Evolutionary conservation across 768 basidiomycete species (phyloP).

Genomic region (Mycena crocata): DNA sequence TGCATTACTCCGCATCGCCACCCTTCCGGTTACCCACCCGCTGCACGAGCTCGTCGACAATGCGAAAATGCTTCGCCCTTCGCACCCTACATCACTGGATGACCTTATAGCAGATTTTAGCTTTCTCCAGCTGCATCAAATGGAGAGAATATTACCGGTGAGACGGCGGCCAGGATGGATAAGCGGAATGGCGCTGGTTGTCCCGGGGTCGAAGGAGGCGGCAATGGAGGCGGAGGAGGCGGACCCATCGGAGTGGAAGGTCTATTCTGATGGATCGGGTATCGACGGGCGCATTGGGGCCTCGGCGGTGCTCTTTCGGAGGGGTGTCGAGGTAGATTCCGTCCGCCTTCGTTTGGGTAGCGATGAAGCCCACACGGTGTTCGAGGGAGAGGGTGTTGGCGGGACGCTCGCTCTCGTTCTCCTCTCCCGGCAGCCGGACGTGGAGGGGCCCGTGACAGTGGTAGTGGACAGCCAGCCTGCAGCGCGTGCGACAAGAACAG

Average conservation of each 20-base stretch:
- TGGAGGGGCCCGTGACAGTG: not conserved
- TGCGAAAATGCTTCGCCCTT: no score
- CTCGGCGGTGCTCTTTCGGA: conserved; percentile 30
- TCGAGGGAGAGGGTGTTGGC: conserved; percentile 40
- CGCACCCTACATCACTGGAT: no score
- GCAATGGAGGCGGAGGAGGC: conserved; percentile 8
- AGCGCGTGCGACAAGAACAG: no score
- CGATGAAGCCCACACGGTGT: conserved; percentile 36
- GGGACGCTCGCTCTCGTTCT: conserved; percentile 28
- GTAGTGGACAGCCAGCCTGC: conserved; percentile 35
- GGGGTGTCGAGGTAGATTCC: not conserved
- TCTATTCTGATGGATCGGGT: conserved; percentile 38
- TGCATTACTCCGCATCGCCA: conserved; percentile 3
- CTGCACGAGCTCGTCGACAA: no score
- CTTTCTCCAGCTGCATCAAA: no score
- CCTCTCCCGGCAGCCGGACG: not conserved
- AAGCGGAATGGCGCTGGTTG: not conserved
- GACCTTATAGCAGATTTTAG: no score
- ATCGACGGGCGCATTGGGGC: conserved; percentile 36
- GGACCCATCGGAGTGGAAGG: not conserved
- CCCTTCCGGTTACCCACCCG: no score
- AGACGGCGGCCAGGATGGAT: no score
- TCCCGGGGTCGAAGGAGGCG: conserved; percentile 18
- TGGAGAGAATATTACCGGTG: no score
- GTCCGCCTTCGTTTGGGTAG: conserved; percentile 23